phyloP scores from a whole-genome alignment of 1,139 yeast genomes.

The Blastobotrys petasosporus region DNA sequence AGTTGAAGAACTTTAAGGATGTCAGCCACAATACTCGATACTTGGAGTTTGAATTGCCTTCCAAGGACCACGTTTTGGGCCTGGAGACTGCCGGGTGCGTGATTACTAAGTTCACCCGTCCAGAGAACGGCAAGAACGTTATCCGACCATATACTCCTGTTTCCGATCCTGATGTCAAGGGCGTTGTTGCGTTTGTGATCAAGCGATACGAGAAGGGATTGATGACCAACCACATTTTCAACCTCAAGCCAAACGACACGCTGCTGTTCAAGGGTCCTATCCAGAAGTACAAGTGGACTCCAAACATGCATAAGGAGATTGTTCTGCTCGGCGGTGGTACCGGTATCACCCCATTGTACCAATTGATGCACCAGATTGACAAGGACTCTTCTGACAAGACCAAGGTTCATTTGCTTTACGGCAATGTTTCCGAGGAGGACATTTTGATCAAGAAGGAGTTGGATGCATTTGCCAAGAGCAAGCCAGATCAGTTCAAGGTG shows the following conservation, averaged over 20 bases:
- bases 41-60: constrained; percentile 66
- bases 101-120: constrained; percentile 66
- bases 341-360: constrained; percentile 94
- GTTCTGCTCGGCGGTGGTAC: constrained; percentile 93
- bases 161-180: constrained; percentile 61
- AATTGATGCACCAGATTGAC: constrained; percentile 46
- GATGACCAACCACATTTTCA: constrained; percentile 70
- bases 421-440: constrained; percentile 69
- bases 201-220: constrained; percentile 82
- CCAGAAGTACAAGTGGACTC: constrained; percentile 85
- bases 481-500: constrained; percentile 71
- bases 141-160: constrained; percentile 97
- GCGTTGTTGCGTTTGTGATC: constrained; percentile 72
- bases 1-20: constrained; percentile 51
- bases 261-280: constrained; percentile 93
- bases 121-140: constrained; percentile 80
- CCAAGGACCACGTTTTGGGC: constrained; percentile 66
- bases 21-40: constrained; percentile 54
- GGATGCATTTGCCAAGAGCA: constrained; percentile 54
- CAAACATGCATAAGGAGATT: constrained; percentile 74
- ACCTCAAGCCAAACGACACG: constrained; percentile 71
- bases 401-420: constrained; percentile 72
- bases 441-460: constrained; percentile 72
- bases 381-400: constrained; percentile 80
- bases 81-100: constrained; percentile 74